Base-by-base conservation (phyloP, 495 filamentous ascomycete genomes). In the Neurospora tetrasperma region DNA sequence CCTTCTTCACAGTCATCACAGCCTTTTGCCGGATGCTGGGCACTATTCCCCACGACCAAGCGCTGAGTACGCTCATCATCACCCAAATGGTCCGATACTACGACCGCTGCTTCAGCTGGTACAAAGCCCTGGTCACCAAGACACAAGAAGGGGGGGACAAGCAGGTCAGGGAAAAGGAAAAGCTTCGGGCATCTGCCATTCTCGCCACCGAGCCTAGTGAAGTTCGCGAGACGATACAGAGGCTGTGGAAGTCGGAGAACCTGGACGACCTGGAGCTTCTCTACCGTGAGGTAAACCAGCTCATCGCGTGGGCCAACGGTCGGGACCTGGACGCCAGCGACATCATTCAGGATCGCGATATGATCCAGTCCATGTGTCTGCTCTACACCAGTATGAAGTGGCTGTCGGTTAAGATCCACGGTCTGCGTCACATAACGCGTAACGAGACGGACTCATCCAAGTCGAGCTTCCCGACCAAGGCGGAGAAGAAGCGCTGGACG, bases 331-430 rank as follows among this genome's bases (percentile, higher is more conserved):
- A 91, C 54, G 84, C 90, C 3, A 89, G 89, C 76, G 93, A 97
- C 77, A 89, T 99, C 46, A 94, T 99, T 76, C 89, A 90, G 4
- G 96, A 99, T 76, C 88, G 92, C 23, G 96, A 98, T 77, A 90
- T 90, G 2, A 91, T 98, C 41, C 86, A 90, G 69, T 89, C 92
- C 12, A 82, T 98, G 42, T 97, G 93, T 74, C 88, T 97, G 68
- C 86, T 99, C 27, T 94, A 96, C 79, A 97, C 92, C 73, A 98
- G 95, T 86, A 97, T 97, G 94, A 92, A 96, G 87, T 99, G 96
- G 96, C 90, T 99, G 35, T 90, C 92, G 71, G 90, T 88, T 76
- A 93, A 93, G 79, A 87, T 97, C 20, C 78, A 84, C 14, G 86
- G 91, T 71, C 86, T 98, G 44, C 89, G 95, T 35, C 89, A 92